These are phyloP conservation scores for Mucor sp. DNA, from an alignment of 371 early-diverging fungal species.

Conservation along the genomic window DNA sequence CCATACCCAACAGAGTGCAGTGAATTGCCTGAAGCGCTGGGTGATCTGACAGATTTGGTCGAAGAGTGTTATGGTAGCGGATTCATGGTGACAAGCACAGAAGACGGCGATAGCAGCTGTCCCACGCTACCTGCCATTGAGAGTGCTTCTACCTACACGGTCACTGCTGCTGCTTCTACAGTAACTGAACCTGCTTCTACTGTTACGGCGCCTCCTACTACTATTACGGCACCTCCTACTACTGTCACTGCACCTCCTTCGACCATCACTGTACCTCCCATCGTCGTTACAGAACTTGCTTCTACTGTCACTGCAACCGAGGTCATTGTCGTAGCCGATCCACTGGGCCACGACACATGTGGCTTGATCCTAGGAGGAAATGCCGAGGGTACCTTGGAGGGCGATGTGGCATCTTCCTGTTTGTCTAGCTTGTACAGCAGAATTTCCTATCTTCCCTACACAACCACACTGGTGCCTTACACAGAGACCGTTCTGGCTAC, in stretches of 20 bases:
- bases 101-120: not conserved
- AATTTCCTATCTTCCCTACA: not conserved
- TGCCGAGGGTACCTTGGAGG: not conserved
- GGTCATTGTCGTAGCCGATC: not conserved
- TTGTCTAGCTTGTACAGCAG: not conserved
- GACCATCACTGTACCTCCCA: not conserved
- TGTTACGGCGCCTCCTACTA: not conserved
- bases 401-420: not conserved
- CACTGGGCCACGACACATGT: not conserved
- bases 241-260: not conserved
- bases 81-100: not conserved
- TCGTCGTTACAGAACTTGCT: not conserved
- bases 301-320: not conserved
- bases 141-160: not conserved
- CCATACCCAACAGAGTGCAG: not conserved
- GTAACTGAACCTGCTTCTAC: not conserved
- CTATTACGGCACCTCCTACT: not conserved
- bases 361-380: not conserved
- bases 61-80: not conserved
- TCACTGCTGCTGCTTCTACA: not conserved
- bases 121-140: too few relatives aligned
- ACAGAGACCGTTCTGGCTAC: not conserved
- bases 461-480: not conserved
- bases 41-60: not conserved
- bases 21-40: not conserved